phyloP scores from a whole-genome alignment of 2,329 filamentous ascomycete genomes.

The Arthrinium phaeospermum region DNA sequence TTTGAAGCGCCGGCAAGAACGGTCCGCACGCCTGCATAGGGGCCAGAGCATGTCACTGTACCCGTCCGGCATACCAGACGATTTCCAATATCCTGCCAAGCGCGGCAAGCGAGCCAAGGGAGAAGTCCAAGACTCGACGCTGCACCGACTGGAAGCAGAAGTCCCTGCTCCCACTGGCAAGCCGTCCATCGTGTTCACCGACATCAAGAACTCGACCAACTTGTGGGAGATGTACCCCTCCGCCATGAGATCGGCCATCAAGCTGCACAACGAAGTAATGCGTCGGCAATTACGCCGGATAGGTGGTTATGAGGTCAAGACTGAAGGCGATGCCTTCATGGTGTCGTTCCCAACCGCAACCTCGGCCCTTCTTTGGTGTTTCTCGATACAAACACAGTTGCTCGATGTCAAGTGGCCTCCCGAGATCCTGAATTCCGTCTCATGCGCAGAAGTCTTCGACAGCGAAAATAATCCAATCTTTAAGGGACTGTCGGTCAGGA shows the following conservation, averaged over 20 bases:
- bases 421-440: slow-evolving; percentile 85
- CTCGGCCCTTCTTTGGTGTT: slow-evolving; percentile 93
- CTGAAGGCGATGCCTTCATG: slow-evolving; percentile 99
- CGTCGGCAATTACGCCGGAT: slow-evolving; percentile 90
- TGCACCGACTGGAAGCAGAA: slow-evolving; percentile 86
- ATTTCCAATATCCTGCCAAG: slow-evolving; percentile 67
- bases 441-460: slow-evolving; percentile 82
- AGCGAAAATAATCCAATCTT: slow-evolving; percentile 90
- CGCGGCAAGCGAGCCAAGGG: slow-evolving; percentile 68
- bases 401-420: slow-evolving; percentile 92
- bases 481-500: slow-evolving; percentile 90
- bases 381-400: slow-evolving; percentile 87
- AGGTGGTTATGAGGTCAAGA: slow-evolving; percentile 98
- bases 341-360: slow-evolving; percentile 97
- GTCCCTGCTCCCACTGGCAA: slow-evolving; percentile 91
- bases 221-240: slow-evolving; percentile 95
- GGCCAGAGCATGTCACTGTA: slow-evolving; percentile 87
- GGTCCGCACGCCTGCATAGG: slow-evolving; percentile 69
- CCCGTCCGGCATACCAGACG: slow-evolving; percentile 74
- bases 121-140: slow-evolving; percentile 80
- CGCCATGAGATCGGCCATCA: slow-evolving; percentile 96
- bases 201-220: slow-evolving; percentile 97
- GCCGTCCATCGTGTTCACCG: slow-evolving; percentile 93
- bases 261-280: slow-evolving; percentile 97
- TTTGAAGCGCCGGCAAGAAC: slow-evolving; percentile 80